phyloP scores from a whole-genome alignment of 139 green algal species.

The Picochlorum sp. region DNA sequence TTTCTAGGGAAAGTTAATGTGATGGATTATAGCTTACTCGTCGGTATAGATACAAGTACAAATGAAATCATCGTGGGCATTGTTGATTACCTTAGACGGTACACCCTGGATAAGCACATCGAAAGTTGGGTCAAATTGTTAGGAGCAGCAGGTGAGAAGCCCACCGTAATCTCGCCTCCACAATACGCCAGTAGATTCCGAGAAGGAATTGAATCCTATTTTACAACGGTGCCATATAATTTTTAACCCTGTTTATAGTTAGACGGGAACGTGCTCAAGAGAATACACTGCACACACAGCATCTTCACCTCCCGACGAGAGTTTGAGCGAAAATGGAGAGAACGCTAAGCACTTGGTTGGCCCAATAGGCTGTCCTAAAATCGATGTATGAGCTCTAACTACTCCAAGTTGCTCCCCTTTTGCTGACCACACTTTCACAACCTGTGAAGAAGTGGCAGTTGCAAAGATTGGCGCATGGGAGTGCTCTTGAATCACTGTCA shows the following conservation, averaged over 20 bases:
- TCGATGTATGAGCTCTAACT: conserved; percentile 55
- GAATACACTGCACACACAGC: conserved; percentile 44
- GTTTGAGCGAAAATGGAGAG: conserved; percentile 69
- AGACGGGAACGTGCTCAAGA: neutral
- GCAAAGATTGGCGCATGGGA: conserved; percentile 70
- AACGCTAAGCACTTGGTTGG: conserved; percentile 72
- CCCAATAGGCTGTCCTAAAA: conserved; percentile 52
- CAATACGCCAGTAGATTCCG: conserved; percentile 88
- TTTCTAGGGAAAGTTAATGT: conserved; percentile 80
- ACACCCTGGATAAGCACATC: conserved; percentile 97
- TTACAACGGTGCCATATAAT: conserved; percentile 59
- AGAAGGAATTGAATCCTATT: conserved; percentile 54
- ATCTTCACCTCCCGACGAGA: conserved; percentile 62
- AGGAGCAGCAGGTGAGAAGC: conserved; percentile 61
- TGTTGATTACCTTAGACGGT: conserved; percentile 94
- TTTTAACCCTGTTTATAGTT: neutral
- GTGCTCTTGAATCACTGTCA: conserved; percentile 71
- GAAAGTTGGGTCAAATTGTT: conserved; percentile 98
- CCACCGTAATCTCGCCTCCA: conserved; percentile 89
- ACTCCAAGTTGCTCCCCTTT: conserved; percentile 54
- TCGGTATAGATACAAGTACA: conserved; percentile 55
- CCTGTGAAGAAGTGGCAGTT: conserved; percentile 53
- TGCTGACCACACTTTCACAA: conserved; percentile 47
- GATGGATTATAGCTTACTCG: conserved; percentile 97
- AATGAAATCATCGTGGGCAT: conserved; percentile 79